Evolutionary conservation across 1,139 yeast species (phyloP), one percentile per base, ranked within the genome.

Genomic region (Candida pseudoviswanathii): DNA sequence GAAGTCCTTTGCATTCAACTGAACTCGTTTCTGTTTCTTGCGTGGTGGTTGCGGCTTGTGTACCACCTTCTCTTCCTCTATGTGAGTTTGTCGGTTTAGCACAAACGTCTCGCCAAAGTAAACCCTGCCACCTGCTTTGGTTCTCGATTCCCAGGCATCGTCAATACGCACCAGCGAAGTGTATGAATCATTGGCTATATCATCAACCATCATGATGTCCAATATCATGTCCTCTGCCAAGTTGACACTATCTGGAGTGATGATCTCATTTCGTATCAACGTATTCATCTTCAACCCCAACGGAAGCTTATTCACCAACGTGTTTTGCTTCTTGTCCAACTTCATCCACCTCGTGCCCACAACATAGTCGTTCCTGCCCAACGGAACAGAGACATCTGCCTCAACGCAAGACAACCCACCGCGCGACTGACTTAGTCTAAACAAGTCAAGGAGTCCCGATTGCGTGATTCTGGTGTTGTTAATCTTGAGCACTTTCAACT

Each of bases 391-490:
- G n/a, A 52, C 11, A 40, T 51, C 54, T 3, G 66, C 46, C 51
- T 67, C 75, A 21, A 74, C 54, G 37, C 67, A 64, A 1, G 65
- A 54, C 4, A 74, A 54, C 3, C 57, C 51, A 16, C 59, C 54
- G 5, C 31, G 39, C 2, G 45, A 21, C 2, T 48, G 43, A 16
- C 46, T 26, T 22, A 46, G 43, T 4, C 54, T 50, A 2, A 59
- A 41, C 33, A 61, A 46, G 6, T 51, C 51, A 16, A 65, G 41
- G 1, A 49, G 4, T 5, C 53, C 55, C n/a, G 5, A 2, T n/a
- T n/a, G 37, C 2, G 53, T 50, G 3, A 52, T 37, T 26, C 36
- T 48, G 21, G 55, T 50, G 33, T 41, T 60, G 21, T 53, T 50
- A 1, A 75, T 29, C 11, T 62, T 55, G 1, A 75, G 43, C 1